Evolutionary conservation across 129 eudicot species (phyloP).

Genomic region (Calendula officinalis): DNA sequence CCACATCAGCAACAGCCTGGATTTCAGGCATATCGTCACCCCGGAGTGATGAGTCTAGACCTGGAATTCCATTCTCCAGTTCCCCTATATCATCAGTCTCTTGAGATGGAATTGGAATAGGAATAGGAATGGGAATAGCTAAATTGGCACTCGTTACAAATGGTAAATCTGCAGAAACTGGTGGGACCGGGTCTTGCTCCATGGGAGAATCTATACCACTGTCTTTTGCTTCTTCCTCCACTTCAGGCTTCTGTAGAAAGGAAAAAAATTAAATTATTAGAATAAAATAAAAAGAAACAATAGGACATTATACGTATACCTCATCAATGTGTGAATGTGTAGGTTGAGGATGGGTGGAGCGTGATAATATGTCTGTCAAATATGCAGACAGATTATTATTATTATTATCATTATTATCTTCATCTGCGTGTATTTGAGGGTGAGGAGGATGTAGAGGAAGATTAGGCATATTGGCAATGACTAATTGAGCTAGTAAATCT

Average conservation of each 20-base stretch:
- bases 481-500: constrained; percentile 91
- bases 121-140: constrained; percentile 1
- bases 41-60: constrained; percentile 57
- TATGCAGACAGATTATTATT: constrained; percentile 56
- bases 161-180: constrained; percentile 41
- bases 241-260: constrained; percentile 43
- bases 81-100: constrained; percentile 51
- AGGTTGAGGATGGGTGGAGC: constrained; percentile 31
- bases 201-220: constrained; percentile 33
- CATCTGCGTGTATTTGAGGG: constrained; percentile 55
- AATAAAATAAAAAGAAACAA: not conserved
- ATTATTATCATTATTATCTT: constrained; percentile 32
- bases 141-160: constrained; percentile 34
- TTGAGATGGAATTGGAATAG: constrained; percentile 26
- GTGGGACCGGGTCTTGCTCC: constrained; percentile 26
- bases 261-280: constrained; percentile 5
- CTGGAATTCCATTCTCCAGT: constrained; percentile 69
- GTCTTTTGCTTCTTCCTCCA: constrained; percentile 40
- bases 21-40: constrained; percentile 46
- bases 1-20: constrained; percentile 39
- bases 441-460: constrained; percentile 71
- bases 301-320: constrained; percentile 14
- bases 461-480: constrained; percentile 79
- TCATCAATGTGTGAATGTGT: constrained; percentile 35
- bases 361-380: constrained; percentile 50